These are phyloP conservation scores for Termitomyces sp. DNA, from an alignment of 768 basidiomycete species.

Conservation along the genomic window DNA sequence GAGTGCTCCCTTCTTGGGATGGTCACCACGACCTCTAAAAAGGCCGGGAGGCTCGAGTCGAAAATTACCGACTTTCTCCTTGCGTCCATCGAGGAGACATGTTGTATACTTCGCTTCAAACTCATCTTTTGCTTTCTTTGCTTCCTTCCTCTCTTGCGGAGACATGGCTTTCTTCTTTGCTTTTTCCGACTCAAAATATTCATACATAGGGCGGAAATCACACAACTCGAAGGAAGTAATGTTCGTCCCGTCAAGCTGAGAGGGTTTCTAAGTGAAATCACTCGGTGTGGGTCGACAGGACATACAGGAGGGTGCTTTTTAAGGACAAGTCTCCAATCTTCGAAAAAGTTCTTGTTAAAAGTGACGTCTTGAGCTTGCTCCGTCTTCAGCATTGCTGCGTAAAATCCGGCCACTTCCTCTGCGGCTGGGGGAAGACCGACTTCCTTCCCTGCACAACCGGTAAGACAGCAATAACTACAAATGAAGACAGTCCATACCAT, in stretches of 20 bases:
- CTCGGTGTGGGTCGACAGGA: constrained; percentile 5
- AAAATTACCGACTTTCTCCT: constrained; percentile 98
- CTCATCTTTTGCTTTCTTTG: constrained; percentile 81
- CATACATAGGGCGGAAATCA: constrained; percentile 93
- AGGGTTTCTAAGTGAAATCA: constrained; percentile 4
- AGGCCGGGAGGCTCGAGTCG: constrained; percentile 97
- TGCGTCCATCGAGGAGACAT: constrained; percentile 91
- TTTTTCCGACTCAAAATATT: constrained; percentile 88
- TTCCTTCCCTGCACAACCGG: constrained; percentile 50
- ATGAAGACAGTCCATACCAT: constrained; percentile 50
- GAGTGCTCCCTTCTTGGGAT: constrained; percentile 93
- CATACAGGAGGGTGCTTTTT: constrained; percentile 81
- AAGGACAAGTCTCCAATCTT: constrained; percentile 78
- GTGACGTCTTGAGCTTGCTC: constrained; percentile 84
- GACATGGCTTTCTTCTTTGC: constrained; percentile 88
- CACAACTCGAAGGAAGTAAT: constrained; percentile 76
- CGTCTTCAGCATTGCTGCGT: constrained; percentile 86
- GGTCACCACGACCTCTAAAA: constrained; percentile 96
- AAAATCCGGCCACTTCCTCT: constrained; percentile 97
- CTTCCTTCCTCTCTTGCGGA: constrained; percentile 83
- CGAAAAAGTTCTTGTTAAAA: constrained; percentile 95
- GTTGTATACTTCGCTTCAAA: constrained; percentile 79
- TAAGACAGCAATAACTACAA: constrained; percentile 5
- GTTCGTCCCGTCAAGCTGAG: constrained; percentile 64
- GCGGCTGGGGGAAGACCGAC: constrained; percentile 79